These are phyloP conservation scores for Heterobasidion irregulare DNA, from an alignment of 1,284 basidiomycete species.

Conservation along the genomic window DNA sequence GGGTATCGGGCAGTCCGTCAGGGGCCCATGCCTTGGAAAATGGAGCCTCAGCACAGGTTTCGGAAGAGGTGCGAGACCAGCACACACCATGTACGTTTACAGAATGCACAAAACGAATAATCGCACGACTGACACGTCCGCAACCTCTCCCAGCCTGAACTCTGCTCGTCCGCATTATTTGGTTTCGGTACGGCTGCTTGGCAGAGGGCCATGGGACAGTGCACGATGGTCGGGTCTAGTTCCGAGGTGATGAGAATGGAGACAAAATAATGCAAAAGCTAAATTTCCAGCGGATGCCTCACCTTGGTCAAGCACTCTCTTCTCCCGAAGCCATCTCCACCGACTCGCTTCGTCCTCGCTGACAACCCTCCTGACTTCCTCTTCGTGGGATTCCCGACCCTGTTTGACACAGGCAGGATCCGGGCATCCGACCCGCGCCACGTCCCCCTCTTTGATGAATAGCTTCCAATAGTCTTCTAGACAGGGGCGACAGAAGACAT, in stretches of 20 bases:
- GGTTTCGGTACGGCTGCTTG: constrained; percentile 60
- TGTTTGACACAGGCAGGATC: constrained; percentile 68
- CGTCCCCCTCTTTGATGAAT: constrained; percentile 66
- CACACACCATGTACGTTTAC: constrained; percentile 60
- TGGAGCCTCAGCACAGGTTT: neutral
- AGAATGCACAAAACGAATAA: constrained; percentile 70
- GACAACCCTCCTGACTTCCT: constrained; percentile 65
- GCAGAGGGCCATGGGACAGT: constrained; percentile 69
- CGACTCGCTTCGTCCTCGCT: constrained; percentile 51
- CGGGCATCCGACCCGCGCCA: constrained; percentile 64
- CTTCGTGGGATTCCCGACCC: constrained; percentile 51
- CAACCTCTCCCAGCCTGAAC: constrained; percentile 57
- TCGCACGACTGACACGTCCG: constrained; percentile 59
- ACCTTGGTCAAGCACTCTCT: constrained; percentile 64
- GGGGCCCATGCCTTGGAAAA: constrained; percentile 60
- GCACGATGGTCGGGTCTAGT: constrained; percentile 64
- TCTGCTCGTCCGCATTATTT: constrained; percentile 28
- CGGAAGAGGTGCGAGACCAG: neutral
- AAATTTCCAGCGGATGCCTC: constrained; percentile 9
- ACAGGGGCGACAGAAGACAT: constrained; percentile 70
- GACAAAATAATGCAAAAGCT: constrained; percentile 2
- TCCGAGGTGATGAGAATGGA: neutral
- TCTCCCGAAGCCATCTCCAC: constrained; percentile 69
- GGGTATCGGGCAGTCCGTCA: constrained; percentile 55
- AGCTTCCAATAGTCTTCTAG: constrained; percentile 68